Conservation (phyloP, 2,329 filamentous ascomycete genomes). For the Aspergillus sp. region DNA sequence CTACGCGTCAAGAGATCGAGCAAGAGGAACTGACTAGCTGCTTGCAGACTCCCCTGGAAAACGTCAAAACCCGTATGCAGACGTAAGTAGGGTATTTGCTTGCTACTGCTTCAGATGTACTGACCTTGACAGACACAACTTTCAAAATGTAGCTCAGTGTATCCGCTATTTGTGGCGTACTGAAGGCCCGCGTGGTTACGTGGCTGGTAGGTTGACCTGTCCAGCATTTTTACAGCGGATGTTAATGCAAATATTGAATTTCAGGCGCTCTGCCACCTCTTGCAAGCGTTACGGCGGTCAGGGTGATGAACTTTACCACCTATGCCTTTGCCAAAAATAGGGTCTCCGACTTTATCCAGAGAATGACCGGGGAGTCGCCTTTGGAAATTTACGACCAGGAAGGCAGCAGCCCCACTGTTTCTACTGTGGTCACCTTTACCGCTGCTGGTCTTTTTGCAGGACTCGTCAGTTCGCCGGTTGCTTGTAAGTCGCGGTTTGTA, state of each 20-base stretch:
- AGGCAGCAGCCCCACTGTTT: slow-evolving; percentile 45
- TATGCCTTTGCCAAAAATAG: slow-evolving; percentile 47
- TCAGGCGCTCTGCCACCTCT: slow-evolving; percentile 49
- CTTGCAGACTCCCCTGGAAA: slow-evolving; percentile 49
- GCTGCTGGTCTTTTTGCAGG: slow-evolving; percentile 47
- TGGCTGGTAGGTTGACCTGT: slow-evolving; percentile 41
- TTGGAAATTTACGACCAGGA: slow-evolving; percentile 44
- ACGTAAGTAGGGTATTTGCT: slow-evolving; percentile 37
- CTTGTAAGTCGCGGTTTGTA: slow-evolving; percentile 38
- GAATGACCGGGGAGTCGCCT: slow-evolving; percentile 45
- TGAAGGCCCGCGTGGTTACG: slow-evolving; percentile 51
- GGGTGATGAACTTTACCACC: slow-evolving; percentile 50
- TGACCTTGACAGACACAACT: slow-evolving; percentile 43
- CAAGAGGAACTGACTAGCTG: slow-evolving; percentile 5
- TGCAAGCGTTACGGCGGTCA: slow-evolving; percentile 48
- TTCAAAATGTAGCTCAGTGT: slow-evolving; percentile 46
- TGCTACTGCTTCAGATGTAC: not conserved
- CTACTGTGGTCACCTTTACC: slow-evolving; percentile 47
- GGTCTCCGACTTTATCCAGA: slow-evolving; percentile 43
- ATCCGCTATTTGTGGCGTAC: slow-evolving; percentile 49
- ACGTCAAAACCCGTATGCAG: slow-evolving; percentile 54
- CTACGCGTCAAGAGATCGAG: not conserved
- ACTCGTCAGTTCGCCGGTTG: slow-evolving; percentile 44
- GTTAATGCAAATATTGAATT: slow-evolving; percentile 1
- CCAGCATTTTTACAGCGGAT: not conserved